phyloP scores from a whole-genome alignment of 2,329 filamentous ascomycete species.

The Aureobasidium sp. region DNA sequence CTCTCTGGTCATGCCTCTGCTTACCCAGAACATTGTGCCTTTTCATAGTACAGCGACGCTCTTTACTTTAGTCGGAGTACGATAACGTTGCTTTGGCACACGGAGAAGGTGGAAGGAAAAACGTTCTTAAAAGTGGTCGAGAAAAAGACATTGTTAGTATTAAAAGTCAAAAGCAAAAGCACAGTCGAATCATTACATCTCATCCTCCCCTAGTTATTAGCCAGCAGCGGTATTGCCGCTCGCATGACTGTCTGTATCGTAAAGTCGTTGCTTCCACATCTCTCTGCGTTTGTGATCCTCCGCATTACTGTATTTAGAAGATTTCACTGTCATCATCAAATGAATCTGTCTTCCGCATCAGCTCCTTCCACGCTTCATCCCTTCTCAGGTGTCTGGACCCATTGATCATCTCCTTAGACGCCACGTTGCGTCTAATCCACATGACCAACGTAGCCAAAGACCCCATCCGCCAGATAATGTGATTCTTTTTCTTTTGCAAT shows the following conservation, averaged over 20 bases:
- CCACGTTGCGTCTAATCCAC: neutral
- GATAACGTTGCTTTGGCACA: too few species aligned
- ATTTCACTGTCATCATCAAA: constrained; percentile 12
- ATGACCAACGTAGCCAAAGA: neutral
- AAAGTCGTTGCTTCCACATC: neutral
- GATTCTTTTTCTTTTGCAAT: neutral
- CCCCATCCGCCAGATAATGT: neutral
- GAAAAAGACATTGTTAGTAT: neutral
- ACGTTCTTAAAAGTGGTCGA: neutral
- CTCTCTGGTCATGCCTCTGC: too few species aligned
- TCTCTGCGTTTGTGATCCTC: neutral
- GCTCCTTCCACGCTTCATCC: neutral
- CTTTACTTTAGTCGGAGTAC: too few species aligned
- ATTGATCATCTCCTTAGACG: neutral
- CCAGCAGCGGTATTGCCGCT: neutral
- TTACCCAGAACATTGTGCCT: too few species aligned
- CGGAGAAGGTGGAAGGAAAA: neutral
- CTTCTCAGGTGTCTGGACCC: neutral
- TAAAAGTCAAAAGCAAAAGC: neutral
- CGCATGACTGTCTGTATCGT: neutral
- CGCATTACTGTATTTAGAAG: neutral
- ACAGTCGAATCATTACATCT: constrained; percentile 4
- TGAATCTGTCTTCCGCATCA: constrained; percentile 10
- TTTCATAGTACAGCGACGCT: too few species aligned
- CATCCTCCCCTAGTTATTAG: neutral